phyloP scores from a whole-genome alignment of 352 stramenopile genomes.

The Globisporangium takayamanum region DNA sequence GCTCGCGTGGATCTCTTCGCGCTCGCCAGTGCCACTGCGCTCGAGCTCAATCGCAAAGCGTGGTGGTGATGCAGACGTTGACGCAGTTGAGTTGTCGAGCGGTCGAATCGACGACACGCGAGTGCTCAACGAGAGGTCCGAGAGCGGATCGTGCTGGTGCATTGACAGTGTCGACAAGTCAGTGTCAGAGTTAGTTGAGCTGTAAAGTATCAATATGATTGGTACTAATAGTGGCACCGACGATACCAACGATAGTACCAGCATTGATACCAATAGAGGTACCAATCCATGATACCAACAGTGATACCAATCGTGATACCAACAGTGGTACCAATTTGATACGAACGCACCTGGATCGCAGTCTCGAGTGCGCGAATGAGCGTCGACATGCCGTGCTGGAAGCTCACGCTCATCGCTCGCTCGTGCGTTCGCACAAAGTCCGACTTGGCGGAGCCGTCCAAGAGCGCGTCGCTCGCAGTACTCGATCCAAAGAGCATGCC shows the following conservation, averaged over 20 bases:
- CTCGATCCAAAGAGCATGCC: constrained; percentile 52
- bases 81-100: not conserved
- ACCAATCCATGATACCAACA: not conserved
- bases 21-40: constrained; percentile 20
- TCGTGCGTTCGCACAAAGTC: constrained; percentile 65
- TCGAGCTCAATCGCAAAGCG: constrained; percentile 40
- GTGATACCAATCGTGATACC: not conserved
- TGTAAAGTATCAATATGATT: no score
- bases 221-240: no score
- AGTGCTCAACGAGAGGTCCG: constrained; percentile 32
- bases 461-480: constrained; percentile 28
- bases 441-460: constrained; percentile 67
- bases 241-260: not conserved
- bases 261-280: not conserved
- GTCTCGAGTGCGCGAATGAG: constrained; percentile 50
- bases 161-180: no score
- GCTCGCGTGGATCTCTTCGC: constrained; percentile 33
- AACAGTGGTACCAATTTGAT: no score
- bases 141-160: constrained; percentile 27
- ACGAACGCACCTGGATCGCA: constrained; percentile 26
- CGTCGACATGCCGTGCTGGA: constrained; percentile 68
- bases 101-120: constrained; percentile 23
- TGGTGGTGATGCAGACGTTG: constrained; percentile 6
- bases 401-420: constrained; percentile 81
- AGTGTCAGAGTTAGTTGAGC: no score